Evolutionary conservation across 108 stramenopile species (phyloP), one percentile per base, ranked within the genome.

Genomic region (Cafeteria roenbergensis): DNA sequence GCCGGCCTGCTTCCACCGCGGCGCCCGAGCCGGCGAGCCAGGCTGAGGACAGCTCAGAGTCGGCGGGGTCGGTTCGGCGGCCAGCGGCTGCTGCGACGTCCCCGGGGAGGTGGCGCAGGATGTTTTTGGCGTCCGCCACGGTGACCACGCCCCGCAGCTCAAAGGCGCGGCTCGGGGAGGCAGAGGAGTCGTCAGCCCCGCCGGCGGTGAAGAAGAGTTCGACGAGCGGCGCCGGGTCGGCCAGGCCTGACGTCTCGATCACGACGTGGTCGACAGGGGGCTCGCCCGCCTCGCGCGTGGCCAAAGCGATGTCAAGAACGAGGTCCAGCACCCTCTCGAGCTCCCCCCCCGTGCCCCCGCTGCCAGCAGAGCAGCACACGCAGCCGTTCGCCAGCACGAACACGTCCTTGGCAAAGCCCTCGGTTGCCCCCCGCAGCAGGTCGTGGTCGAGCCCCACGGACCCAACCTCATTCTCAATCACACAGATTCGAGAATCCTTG

Each of bases 361-460:
- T 94, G 22, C 97, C 81, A 22, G 95, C 89, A 28, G 92, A 90
- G 79, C 97, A 99, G 81, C 97, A 99, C 52, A 95, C 92, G 70
- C 97, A 99, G 27, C 97, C 97, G 76, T 99, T 99, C 78, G 94
- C 93, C 94, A 99, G 94, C 58, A 89, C 90, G 57, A 99, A 87
- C 54, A 99, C 76, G 71, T 99, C 97, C 73, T 95, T 90, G 34
- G 88, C 87, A 0, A 86, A 79, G 65, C 88, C 90, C 65, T 92
- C 72, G 31, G 86, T 86, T 71, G 89, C 88, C 9, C 37, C 12
- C n/a, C 21, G 51, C 31, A 68, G 30, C 35, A 68, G 60, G 28
- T 68, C 37, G 30, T 68, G 55, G 37, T 68, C 67, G 34, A 68
- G 30, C 42, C 59, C 59, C 51, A 82, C 78, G 71, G 93, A 90